Evolutionary conservation across 768 basidiomycete genomes (phyloP).

Genomic region (Psilocybe cubensis): DNA sequence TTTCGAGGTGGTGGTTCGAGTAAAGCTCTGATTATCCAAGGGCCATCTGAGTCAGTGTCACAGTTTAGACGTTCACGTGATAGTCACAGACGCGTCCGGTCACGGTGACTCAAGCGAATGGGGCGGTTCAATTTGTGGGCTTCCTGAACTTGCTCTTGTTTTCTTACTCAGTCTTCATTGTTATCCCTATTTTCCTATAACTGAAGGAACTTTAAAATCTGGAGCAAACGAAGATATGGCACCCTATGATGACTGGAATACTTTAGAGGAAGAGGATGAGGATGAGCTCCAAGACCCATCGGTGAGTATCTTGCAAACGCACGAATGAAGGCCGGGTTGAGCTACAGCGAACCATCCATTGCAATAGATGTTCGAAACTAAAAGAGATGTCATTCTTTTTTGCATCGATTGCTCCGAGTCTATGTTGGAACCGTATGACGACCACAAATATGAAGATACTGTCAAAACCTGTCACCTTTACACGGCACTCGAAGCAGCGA

Average conservation of each 20-base stretch:
- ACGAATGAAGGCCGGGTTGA: neutral
- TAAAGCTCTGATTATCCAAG: neutral
- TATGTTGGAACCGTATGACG: slow-evolving; percentile 78
- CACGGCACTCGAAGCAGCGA: slow-evolving; percentile 78
- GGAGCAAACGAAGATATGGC: slow-evolving; percentile 47
- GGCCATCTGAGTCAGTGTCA: neutral
- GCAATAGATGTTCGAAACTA: slow-evolving; percentile 67
- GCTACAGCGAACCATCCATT: slow-evolving; percentile 1
- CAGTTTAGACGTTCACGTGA: neutral
- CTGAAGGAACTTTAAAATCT: slow-evolving; percentile 3
- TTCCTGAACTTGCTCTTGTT: neutral
- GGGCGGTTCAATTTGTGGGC: neutral
- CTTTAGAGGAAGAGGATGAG: slow-evolving; percentile 79
- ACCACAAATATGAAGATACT: slow-evolving; percentile 61
- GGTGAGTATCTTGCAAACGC: slow-evolving; percentile 36
- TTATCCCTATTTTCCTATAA: neutral
- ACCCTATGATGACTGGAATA: slow-evolving; percentile 82
- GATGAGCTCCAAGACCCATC: slow-evolving; percentile 77
- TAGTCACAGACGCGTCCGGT: slow-evolving; percentile 15
- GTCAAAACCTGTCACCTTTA: slow-evolving; percentile 77
- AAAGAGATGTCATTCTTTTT: slow-evolving; percentile 90
- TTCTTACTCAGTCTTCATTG: neutral
- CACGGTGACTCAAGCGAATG: slow-evolving; percentile 13
- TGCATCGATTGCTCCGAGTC: slow-evolving; percentile 93
- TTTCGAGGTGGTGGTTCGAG: neutral